Conservation (phyloP, 768 basidiomycete species). For the Cystobasidium onofrii region DNA sequence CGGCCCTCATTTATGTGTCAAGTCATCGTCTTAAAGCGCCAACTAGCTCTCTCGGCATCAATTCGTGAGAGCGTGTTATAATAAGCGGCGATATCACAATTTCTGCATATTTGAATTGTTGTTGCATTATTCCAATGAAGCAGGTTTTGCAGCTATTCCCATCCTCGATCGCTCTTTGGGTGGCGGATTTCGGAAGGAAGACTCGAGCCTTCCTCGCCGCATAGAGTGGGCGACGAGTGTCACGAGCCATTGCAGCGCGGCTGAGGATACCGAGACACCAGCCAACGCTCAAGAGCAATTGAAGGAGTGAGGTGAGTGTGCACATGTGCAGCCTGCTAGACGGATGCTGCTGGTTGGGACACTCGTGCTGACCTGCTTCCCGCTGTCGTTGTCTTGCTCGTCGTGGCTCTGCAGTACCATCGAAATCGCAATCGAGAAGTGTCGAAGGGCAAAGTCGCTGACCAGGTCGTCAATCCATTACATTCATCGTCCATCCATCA, state of each 20-base stretch:
- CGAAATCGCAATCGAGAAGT: not conserved
- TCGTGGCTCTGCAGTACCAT: not conserved
- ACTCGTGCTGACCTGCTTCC: not conserved
- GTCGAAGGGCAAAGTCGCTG: not conserved
- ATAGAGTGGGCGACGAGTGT: not conserved
- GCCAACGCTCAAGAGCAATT: constrained; percentile 14
- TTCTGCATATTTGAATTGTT: too few species aligned
- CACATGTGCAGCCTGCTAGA: not conserved
- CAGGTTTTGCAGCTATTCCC: not conserved
- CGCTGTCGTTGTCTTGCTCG: not conserved
- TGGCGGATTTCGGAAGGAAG: not conserved
- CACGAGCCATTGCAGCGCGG: not conserved
- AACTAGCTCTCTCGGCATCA: too few species aligned
- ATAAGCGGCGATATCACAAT: too few species aligned
- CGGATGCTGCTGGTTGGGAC: not conserved
- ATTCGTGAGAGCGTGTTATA: too few species aligned
- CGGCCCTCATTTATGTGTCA: too few species aligned
- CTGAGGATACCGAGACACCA: constrained; percentile 1
- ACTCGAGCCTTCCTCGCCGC: constrained; percentile 4
- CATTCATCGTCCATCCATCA: not conserved
- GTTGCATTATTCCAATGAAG: too few species aligned
- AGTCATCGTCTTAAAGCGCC: too few species aligned
- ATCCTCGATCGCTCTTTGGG: not conserved
- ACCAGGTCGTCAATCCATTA: not conserved
- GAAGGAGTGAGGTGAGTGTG: constrained; percentile 14